Conservation (phyloP, 2,329 filamentous ascomycete species). For the Fusarium sp. region DNA sequence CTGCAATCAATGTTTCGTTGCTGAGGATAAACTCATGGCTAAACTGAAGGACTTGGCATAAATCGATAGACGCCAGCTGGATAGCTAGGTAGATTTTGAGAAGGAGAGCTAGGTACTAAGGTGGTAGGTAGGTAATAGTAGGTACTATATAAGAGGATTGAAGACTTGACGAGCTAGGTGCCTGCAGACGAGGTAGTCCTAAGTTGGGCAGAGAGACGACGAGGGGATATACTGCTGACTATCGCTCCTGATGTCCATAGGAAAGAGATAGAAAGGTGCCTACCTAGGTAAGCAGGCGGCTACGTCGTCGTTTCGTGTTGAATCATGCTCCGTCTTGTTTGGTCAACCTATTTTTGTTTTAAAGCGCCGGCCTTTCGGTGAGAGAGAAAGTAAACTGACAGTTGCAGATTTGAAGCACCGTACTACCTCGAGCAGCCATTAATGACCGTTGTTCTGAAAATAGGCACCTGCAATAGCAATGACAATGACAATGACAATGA, state of each 20-base stretch:
- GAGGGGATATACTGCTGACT: no score
- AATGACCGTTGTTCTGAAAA: background rate
- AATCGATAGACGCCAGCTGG: no score
- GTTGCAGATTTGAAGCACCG: background rate
- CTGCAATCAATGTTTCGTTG: background rate
- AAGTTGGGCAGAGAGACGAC: no score
- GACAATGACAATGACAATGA: conserved; percentile 1
- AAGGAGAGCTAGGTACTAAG: no score
- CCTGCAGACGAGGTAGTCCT: no score
- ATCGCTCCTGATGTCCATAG: no score
- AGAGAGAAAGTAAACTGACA: background rate
- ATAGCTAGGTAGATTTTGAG: no score
- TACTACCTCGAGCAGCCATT: background rate
- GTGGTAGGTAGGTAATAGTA: no score
- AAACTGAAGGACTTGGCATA: background rate
- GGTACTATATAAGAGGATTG: no score
- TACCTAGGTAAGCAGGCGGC: background rate
- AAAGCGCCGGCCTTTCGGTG: background rate
- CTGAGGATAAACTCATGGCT: background rate
- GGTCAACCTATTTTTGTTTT: background rate
- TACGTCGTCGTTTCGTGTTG: background rate
- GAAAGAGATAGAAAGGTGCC: no score
- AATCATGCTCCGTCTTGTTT: background rate
- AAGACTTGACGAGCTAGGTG: no score
- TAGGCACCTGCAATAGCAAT: background rate